phyloP scores from a whole-genome alignment of 2,329 filamentous ascomycete species.

The Cytospora schulzeri region DNA sequence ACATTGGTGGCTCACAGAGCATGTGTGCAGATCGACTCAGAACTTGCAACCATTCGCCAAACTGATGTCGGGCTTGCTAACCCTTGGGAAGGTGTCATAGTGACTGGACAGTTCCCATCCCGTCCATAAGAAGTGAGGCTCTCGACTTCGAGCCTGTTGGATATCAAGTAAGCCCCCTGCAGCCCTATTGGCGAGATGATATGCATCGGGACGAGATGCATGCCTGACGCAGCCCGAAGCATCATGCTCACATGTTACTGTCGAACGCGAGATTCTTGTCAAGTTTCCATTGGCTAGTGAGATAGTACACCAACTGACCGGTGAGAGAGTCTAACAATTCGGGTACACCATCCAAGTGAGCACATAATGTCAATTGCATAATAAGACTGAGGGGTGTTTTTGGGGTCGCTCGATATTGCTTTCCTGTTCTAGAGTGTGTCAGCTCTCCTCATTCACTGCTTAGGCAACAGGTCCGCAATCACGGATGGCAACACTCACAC shows the following conservation, averaged over 20 bases:
- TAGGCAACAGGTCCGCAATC: background rate
- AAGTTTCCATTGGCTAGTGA: background rate
- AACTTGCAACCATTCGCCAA: background rate
- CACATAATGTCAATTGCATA: background rate
- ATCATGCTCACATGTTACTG: background rate
- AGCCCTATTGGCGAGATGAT: background rate
- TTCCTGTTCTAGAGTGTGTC: background rate
- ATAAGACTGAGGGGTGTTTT: background rate
- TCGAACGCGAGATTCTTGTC: background rate
- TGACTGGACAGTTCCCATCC: background rate
- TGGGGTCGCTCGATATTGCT: background rate
- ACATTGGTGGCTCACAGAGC: background rate
- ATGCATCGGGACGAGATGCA: background rate
- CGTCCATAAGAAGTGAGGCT: background rate
- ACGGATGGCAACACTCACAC: conserved; percentile 56
- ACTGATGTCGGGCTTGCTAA: background rate
- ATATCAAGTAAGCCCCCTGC: background rate
- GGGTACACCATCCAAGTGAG: background rate
- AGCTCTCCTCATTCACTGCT: background rate
- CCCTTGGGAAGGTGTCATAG: background rate
- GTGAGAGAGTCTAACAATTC: background rate
- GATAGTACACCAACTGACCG: background rate
- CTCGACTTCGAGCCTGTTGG: background rate
- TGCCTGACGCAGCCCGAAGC: background rate
- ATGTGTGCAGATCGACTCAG: background rate